A percentile compares a stretch with the other conserved stretches of the same genome.
Evolutionary conservation across 2,329 filamentous ascomycete species (phyloP).

Genomic region (Didymella glomerata): DNA sequence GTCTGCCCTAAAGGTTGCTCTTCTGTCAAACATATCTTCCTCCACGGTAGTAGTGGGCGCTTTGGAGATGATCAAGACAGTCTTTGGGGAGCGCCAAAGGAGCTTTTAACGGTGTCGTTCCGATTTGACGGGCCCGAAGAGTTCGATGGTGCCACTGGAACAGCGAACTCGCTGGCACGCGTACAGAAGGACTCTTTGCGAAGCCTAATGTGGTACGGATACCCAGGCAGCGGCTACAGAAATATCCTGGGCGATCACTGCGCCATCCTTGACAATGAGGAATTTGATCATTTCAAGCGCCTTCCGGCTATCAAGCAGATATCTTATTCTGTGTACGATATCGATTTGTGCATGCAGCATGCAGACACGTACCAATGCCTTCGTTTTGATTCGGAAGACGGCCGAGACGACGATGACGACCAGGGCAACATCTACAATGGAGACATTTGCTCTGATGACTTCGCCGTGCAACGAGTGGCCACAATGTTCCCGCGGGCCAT

Average conservation of each 20-base stretch:
- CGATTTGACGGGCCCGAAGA: not conserved
- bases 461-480: not conserved
- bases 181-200: not conserved
- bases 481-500: not conserved
- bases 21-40: not conserved
- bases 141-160: not conserved
- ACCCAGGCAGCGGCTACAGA: not conserved
- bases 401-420: not conserved
- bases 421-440: not conserved
- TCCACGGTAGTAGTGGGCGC: not conserved
- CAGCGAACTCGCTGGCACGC: not conserved
- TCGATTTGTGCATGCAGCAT: not conserved
- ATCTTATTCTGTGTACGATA: not conserved
- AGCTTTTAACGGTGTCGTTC: not conserved
- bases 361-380: not conserved
- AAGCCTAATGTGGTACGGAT: not conserved
- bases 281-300: not conserved
- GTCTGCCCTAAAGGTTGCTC: not conserved
- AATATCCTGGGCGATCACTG: not conserved
- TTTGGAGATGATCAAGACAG: not conserved
- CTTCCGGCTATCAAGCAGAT: not conserved
- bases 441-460: too few species aligned
- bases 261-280: not conserved
- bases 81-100: not conserved
- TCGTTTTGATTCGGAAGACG: not conserved